Conservation (phyloP, 306 rosid species). For the Ammopiptanthus mongolicus region DNA sequence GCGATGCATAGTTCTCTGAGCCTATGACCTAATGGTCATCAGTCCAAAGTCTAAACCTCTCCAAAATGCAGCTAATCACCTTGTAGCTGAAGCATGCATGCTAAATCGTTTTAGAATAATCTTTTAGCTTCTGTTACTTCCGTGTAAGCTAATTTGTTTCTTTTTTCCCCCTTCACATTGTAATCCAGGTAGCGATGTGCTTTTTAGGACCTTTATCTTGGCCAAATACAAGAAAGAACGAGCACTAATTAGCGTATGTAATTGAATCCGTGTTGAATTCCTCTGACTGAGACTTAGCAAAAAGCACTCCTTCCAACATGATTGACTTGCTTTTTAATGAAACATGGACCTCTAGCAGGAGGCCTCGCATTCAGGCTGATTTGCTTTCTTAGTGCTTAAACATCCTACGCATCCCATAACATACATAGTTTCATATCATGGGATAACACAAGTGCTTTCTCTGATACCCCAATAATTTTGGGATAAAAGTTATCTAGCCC, state of each 20-base stretch:
- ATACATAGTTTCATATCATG: too few species aligned
- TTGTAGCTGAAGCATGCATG: too few species aligned
- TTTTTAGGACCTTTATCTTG: too few species aligned
- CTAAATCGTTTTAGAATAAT: too few species aligned
- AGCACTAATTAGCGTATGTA: neutral
- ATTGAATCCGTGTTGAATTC: neutral
- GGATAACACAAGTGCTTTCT: too few species aligned
- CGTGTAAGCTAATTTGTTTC: neutral
- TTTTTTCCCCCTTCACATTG: neutral
- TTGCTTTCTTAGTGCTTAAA: slow-evolving; percentile 40
- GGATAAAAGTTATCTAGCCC: too few species aligned
- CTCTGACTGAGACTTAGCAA: neutral
- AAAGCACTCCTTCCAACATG: neutral
- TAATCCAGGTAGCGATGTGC: neutral
- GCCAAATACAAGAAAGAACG: too few species aligned
- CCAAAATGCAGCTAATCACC: too few species aligned
- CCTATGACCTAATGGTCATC: too few species aligned
- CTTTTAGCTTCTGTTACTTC: neutral
- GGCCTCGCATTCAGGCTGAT: slow-evolving; percentile 6
- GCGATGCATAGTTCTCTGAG: too few species aligned
- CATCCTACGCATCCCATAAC: slow-evolving; percentile 3
- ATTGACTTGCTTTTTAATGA: slow-evolving; percentile 11
- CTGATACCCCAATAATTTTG: too few species aligned
- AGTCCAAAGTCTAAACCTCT: too few species aligned
- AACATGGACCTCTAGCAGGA: neutral